Conservation (phyloP, 1,284 basidiomycete species). For the Pseudozyma pruni region DNA sequence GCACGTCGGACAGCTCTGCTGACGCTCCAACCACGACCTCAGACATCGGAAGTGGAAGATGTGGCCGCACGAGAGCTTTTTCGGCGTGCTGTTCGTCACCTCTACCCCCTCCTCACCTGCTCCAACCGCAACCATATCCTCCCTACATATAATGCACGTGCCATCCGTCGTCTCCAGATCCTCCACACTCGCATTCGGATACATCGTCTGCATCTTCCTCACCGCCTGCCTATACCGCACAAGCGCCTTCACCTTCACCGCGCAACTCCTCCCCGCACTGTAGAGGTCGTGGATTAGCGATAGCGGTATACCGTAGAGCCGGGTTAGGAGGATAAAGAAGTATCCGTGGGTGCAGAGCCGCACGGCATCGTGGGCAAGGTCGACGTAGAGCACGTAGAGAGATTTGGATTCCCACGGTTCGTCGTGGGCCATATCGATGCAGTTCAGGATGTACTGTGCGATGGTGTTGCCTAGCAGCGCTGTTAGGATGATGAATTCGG, state of each 20-base stretch:
- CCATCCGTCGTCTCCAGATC: constrained; percentile 87
- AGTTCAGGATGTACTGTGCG: constrained; percentile 85
- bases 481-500: constrained; percentile 85
- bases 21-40: constrained; percentile 95
- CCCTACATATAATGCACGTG: constrained; percentile 98
- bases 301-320: constrained; percentile 92
- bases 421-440: constrained; percentile 73
- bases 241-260: constrained; percentile 83
- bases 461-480: constrained; percentile 82
- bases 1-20: constrained; percentile 93
- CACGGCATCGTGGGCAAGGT: constrained; percentile 85
- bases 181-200: constrained; percentile 89
- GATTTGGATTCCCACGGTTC: constrained; percentile 91
- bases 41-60: constrained; percentile 98
- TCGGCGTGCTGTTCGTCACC: constrained; percentile 83
- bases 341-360: constrained; percentile 88
- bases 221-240: constrained; percentile 93
- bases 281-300: constrained; percentile 98
- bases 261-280: constrained; percentile 89
- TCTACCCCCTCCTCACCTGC: constrained; percentile 1
- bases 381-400: constrained; percentile 95
- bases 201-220: constrained; percentile 93
- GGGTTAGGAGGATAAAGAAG: constrained; percentile 89
- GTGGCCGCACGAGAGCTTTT: constrained; percentile 94
- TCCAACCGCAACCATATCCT: constrained; percentile 78